phyloP scores from a whole-genome alignment of 306 rosid species.

The Rubus idaeus region DNA sequence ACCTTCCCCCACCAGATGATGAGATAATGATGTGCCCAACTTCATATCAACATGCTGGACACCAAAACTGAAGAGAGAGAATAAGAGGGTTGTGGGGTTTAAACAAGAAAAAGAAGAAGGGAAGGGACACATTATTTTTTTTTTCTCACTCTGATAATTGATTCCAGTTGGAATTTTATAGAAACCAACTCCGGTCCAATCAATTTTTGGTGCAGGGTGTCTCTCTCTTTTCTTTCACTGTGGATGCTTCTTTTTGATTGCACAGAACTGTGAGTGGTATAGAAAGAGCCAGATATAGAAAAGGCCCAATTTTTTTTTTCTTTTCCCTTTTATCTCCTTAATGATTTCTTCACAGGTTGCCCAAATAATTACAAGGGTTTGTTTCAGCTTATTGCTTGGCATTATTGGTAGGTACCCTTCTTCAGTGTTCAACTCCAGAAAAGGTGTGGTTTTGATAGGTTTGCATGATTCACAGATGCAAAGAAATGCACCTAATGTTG shows the following conservation, averaged over 20 bases:
- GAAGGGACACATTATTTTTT: conserved; percentile 1
- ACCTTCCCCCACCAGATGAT: conserved; percentile 78
- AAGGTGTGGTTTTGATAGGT: conserved; percentile 33
- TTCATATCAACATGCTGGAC: conserved; percentile 58
- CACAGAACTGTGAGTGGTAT: conserved; percentile 43
- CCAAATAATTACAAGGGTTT: conserved; percentile 48
- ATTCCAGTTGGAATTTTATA: conserved; percentile 40
- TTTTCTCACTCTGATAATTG: conserved; percentile 35
- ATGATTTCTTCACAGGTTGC: conserved; percentile 44
- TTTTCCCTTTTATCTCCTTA: conserved; percentile 38
- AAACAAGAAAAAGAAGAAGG: background rate
- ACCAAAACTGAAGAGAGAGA: conserved; percentile 39
- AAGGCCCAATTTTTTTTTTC: conserved; percentile 42
- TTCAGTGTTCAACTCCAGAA: conserved; percentile 22
- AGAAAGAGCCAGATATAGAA: conserved; percentile 46
- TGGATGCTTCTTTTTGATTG: conserved; percentile 49
- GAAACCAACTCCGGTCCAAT: conserved; percentile 31
- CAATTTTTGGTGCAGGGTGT: background rate
- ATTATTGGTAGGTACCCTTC: conserved; percentile 48
- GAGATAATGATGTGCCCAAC: conserved; percentile 83
- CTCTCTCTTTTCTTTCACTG: conserved; percentile 18
- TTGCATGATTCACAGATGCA: conserved; percentile 36
- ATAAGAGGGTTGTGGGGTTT: conserved; percentile 15
- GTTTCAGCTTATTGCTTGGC: conserved; percentile 41
- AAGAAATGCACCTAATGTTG: conserved; percentile 30